Percentiles rank a stretch among this genome's conserved stretches.
These are phyloP conservation scores for Ampelocalamus luodianensis DNA, from an alignment of 176 grass and related monocot species.

Conservation along the genomic window DNA sequence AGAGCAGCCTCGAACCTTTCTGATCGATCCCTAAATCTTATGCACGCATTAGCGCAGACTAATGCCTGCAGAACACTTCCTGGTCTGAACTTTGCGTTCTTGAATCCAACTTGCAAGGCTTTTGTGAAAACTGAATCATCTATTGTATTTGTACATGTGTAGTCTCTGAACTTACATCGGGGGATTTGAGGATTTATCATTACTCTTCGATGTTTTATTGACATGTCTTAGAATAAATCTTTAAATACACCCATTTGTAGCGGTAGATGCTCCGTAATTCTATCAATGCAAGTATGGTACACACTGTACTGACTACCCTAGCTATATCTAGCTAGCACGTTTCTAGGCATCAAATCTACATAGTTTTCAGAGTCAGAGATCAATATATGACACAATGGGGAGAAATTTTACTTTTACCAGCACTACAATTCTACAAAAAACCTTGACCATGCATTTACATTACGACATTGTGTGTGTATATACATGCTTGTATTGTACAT, in stretches of 20 bases:
- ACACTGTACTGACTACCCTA: background rate
- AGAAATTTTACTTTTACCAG: too few species aligned
- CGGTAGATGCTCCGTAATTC: too few species aligned
- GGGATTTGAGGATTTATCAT: too few species aligned
- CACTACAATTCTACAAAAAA: too few species aligned
- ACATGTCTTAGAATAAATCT: too few species aligned
- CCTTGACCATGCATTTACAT: too few species aligned
- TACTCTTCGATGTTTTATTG: too few species aligned
- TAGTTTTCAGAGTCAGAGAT: background rate
- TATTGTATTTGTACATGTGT: background rate
- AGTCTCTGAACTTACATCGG: background rate
- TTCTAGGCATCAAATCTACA: background rate
- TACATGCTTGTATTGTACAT: too few species aligned
- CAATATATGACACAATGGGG: background rate
- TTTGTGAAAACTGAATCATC: background rate
- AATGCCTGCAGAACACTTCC: background rate
- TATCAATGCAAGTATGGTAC: background rate
- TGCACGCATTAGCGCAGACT: background rate
- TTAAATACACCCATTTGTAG: too few species aligned
- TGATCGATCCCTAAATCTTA: background rate
- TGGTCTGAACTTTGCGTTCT: background rate
- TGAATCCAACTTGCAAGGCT: background rate
- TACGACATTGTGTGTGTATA: too few species aligned
- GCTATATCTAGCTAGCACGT: background rate
- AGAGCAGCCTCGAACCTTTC: background rate